Evolutionary conservation across 805 yeast genomes (phyloP).

Genomic region (Kodamaea hsintzibuensis): DNA sequence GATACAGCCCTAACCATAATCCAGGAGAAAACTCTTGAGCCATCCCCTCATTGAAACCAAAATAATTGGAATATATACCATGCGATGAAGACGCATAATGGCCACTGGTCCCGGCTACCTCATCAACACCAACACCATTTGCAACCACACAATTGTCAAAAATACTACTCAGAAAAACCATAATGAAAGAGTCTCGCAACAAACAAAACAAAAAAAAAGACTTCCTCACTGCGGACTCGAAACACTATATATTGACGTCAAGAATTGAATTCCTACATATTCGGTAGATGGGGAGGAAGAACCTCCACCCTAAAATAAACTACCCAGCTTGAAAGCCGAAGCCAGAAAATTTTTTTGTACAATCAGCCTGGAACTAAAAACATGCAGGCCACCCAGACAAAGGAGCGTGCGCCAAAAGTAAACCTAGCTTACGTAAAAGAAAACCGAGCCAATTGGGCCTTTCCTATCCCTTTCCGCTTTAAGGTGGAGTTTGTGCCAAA

Average conservation of each 20-base stretch:
- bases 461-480: not conserved
- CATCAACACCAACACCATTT: not conserved
- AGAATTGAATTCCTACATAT: not conserved
- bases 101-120: not conserved
- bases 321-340: not conserved
- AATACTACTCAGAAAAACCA: not conserved
- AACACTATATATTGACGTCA: not conserved
- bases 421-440: too few species aligned
- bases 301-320: not conserved
- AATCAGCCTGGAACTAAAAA: slow-evolving; percentile 3
- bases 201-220: not conserved
- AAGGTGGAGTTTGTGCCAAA: not conserved
- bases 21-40: slow-evolving; percentile 30
- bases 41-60: slow-evolving; percentile 5
- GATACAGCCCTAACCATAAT: slow-evolving; percentile 29
- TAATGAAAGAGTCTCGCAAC: not conserved
- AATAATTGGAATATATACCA: not conserved
- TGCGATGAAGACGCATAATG: not conserved
- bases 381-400: not conserved
- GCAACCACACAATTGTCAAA: not conserved
- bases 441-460: too few species aligned
- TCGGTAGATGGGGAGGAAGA: not conserved
- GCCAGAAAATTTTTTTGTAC: slow-evolving; percentile 4
- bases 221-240: not conserved
- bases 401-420: not conserved